phyloP scores from a whole-genome alignment of 2,329 filamentous ascomycete species.

The Zasmidium citrigriseum region DNA sequence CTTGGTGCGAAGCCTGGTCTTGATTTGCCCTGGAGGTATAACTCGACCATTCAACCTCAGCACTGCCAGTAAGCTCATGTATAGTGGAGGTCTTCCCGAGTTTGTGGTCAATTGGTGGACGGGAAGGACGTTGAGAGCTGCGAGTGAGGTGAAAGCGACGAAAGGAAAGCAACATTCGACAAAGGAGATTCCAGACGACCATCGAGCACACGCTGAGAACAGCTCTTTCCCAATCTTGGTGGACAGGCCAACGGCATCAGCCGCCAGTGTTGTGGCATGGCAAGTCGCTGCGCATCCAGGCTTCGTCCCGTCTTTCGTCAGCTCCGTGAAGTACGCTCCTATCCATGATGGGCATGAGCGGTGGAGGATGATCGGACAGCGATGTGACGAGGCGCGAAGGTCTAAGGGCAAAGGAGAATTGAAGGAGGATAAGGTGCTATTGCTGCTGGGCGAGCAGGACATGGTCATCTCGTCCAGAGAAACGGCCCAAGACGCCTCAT shows the following conservation, averaged over 20 bases:
- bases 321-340: constrained; percentile 68
- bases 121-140: constrained; percentile 30
- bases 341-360: constrained; percentile 64
- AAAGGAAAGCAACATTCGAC: constrained; percentile 11
- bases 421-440: constrained; percentile 56
- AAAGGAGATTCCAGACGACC: constrained; percentile 27
- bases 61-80: constrained; percentile 63
- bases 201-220: constrained; percentile 22
- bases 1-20: constrained; percentile 68
- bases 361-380: constrained; percentile 60
- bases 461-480: constrained; percentile 67
- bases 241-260: constrained; percentile 54
- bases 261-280: constrained; percentile 67
- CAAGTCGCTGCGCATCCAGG: constrained; percentile 67
- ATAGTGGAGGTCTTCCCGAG: constrained; percentile 64
- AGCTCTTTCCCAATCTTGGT: constrained; percentile 48
- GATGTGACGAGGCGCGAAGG: constrained; percentile 48
- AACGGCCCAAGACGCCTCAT: constrained; percentile 60
- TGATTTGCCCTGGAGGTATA: constrained; percentile 78
- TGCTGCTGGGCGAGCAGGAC: constrained; percentile 68
- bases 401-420: constrained; percentile 35
- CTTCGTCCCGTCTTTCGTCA: constrained; percentile 71
- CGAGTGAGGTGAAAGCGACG: constrained; percentile 32
- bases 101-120: constrained; percentile 56
- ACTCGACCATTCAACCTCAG: constrained; percentile 66